A percentile compares a stretch with the other conserved stretches of the same genome.
Conservation (phyloP, 164 flowering plant species). For the Platanus orientalis region DNA sequence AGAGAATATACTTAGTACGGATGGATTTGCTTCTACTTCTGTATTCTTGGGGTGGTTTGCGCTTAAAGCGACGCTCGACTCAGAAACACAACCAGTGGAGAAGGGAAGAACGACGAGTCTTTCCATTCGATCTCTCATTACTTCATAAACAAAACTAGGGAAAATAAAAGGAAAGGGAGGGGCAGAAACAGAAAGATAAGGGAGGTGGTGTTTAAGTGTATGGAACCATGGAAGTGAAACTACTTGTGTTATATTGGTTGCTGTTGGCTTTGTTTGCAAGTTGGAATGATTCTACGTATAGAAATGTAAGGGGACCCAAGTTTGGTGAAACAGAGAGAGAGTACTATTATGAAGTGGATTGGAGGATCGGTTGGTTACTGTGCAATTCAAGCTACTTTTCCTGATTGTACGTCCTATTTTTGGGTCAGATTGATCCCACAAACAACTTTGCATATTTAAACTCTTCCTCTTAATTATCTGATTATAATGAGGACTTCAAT, state of each 20-base stretch:
- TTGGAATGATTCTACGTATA: constrained; percentile 28
- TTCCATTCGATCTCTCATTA: constrained; percentile 56
- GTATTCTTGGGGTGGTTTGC: constrained; percentile 22
- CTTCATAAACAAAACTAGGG: constrained; percentile 8
- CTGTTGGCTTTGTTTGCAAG: constrained; percentile 41
- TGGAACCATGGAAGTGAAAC: constrained; percentile 13
- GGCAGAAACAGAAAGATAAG: not conserved
- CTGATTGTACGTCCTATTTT: constrained; percentile 12
- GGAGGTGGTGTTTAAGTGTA: constrained; percentile 10
- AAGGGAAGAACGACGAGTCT: constrained; percentile 51
- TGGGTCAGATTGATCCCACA: constrained; percentile 17
- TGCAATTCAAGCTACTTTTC: constrained; percentile 22
- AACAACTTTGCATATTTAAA: not conserved
- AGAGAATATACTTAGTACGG: constrained; percentile 17
- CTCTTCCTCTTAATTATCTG: not conserved
- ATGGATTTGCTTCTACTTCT: constrained; percentile 19
- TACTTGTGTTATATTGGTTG: constrained; percentile 33
- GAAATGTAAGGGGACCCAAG: constrained; percentile 19
- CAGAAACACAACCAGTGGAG: constrained; percentile 40
- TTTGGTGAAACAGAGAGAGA: constrained; percentile 39
- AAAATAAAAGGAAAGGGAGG: not conserved
- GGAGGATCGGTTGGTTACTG: constrained; percentile 23
- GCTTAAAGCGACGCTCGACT: constrained; percentile 33
- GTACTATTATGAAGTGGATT: constrained; percentile 17
- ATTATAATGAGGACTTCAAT: constrained; percentile 15